phyloP scores from a whole-genome alignment of 352 stramenopile genomes.

The Globisporangium perplexum region DNA sequence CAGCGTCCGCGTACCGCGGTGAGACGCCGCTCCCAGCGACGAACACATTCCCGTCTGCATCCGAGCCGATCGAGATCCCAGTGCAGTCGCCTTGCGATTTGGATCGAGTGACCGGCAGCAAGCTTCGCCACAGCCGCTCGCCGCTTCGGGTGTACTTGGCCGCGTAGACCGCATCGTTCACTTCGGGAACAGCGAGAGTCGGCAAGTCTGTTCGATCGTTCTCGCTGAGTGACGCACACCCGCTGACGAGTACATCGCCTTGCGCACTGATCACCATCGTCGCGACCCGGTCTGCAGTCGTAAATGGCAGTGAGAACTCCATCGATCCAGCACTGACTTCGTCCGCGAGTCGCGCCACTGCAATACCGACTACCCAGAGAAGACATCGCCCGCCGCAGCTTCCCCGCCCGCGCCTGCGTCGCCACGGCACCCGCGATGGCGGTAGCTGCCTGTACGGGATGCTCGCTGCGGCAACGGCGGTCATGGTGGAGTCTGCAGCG shows the following conservation, averaged over 20 bases:
- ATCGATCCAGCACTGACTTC: not conserved
- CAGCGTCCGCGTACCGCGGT: too few species aligned
- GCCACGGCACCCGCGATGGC: not conserved
- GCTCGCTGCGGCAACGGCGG: too few species aligned
- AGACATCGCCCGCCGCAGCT: not conserved
- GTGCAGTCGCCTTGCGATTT: constrained; percentile 1
- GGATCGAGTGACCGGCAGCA: not conserved
- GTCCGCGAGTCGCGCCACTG: not conserved
- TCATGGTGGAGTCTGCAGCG: too few species aligned
- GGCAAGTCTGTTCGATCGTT: not conserved
- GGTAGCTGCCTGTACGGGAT: not conserved
- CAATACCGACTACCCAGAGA: not conserved
- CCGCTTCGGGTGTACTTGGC: constrained; percentile 10
- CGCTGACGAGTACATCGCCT: not conserved
- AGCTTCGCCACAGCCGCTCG: constrained; percentile 7
- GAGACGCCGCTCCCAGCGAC: not conserved
- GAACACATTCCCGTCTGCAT: constrained; percentile 6
- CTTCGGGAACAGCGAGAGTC: not conserved
- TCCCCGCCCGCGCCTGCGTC: not conserved
- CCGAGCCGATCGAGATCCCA: not conserved
- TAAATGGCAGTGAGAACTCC: not conserved
- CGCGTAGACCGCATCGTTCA: constrained; percentile 1
- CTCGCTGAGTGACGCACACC: not conserved
- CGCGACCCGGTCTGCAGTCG: not conserved
- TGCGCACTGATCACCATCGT: not conserved